phyloP scores from a whole-genome alignment of 106 monocot species.

The Xerophyta viscosa region DNA sequence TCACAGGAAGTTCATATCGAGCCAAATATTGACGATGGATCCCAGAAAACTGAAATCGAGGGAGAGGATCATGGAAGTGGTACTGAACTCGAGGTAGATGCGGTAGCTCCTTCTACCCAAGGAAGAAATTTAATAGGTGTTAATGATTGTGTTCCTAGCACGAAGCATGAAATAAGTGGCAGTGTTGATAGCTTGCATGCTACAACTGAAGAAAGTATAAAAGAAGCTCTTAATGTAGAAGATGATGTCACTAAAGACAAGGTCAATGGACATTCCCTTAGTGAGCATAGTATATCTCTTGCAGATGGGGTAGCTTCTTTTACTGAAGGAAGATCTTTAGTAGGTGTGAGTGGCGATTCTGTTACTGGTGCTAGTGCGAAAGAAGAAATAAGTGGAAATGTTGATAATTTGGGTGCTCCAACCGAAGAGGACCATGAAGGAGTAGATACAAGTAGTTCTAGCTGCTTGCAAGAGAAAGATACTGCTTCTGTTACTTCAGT shows the following conservation, averaged over 20 bases:
- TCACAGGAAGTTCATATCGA: background rate
- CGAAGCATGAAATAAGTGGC: no score
- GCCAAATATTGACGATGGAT: background rate
- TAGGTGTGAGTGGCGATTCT: background rate
- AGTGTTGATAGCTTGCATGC: background rate
- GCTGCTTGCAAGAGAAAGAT: background rate
- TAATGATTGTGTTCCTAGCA: no score
- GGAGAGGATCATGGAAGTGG: background rate
- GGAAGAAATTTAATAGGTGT: no score
- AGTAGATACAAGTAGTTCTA: background rate
- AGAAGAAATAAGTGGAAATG: background rate
- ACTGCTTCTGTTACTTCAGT: background rate
- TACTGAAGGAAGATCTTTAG: background rate
- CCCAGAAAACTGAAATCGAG: background rate
- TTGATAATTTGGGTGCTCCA: background rate
- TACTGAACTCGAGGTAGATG: no score
- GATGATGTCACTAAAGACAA: no score
- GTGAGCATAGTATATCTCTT: background rate
- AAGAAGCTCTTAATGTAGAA: no score
- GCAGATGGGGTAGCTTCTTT: background rate
- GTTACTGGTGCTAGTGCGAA: background rate
- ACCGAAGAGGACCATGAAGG: slow-evolving; percentile 2
- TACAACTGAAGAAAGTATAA: background rate
- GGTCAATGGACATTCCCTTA: no score
- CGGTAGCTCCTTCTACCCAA: no score